Conservation (phyloP, 768 basidiomycete genomes). For the Aureoboletus auriporus region DNA sequence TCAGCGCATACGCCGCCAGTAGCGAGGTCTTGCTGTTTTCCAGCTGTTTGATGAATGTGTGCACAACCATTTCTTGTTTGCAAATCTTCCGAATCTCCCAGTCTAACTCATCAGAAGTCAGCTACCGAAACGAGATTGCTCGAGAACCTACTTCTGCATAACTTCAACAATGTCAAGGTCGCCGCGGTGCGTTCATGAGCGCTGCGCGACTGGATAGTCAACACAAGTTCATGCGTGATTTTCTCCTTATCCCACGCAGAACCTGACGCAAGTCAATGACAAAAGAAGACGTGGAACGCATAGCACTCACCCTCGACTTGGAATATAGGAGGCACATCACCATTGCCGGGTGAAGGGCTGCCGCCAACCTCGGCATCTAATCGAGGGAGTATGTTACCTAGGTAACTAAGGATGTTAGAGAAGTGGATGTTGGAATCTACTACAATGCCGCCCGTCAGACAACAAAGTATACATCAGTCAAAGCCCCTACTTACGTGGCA, state of each 20-base stretch:
- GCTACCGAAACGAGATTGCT: background rate
- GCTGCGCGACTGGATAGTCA: background rate
- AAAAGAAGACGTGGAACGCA: background rate
- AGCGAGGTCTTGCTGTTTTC: background rate
- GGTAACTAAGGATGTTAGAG: constrained; percentile 3
- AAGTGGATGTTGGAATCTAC: background rate
- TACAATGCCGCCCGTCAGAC: background rate
- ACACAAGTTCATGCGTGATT: background rate
- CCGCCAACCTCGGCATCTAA: constrained; percentile 1
- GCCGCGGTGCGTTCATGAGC: background rate
- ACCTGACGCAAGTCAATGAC: background rate
- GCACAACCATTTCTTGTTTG: background rate
- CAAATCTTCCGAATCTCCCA: background rate
- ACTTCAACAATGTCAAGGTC: constrained; percentile 9
- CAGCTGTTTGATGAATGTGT: background rate
- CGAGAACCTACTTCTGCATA: constrained; percentile 4
- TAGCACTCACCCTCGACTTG: background rate
- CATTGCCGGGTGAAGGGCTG: background rate
- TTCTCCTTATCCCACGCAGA: background rate
- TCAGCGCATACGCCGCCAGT: constrained; percentile 9
- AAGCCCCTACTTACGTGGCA: background rate
- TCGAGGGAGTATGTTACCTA: constrained; percentile 1
- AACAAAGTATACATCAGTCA: background rate
- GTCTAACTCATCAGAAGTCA: background rate
- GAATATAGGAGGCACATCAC: background rate